Percentiles rank a stretch among this genome's conserved stretches.
Conservation (phyloP, 345 rosid genomes). For the Salix exigua region DNA sequence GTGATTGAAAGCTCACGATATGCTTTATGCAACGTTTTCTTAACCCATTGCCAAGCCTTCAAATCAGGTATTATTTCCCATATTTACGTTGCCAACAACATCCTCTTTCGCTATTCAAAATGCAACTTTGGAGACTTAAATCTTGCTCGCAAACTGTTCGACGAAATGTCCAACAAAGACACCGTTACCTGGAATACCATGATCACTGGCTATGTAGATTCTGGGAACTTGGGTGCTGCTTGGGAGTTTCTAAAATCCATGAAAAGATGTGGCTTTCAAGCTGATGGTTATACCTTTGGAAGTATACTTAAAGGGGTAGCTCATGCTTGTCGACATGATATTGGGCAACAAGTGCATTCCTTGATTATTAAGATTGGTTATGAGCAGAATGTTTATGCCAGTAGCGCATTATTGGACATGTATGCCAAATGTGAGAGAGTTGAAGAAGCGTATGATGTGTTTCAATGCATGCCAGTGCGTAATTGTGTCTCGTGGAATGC, state of each 20-base stretch:
- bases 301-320: slow-evolving; percentile 66
- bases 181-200: slow-evolving; percentile 67
- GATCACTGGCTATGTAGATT: slow-evolving; percentile 57
- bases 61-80: slow-evolving; percentile 42
- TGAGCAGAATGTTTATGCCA: slow-evolving; percentile 46
- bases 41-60: slow-evolving; percentile 44
- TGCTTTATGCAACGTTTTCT: slow-evolving; percentile 33
- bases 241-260: slow-evolving; percentile 41
- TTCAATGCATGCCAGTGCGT: slow-evolving; percentile 41
- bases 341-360: slow-evolving; percentile 58
- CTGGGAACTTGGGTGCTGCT: slow-evolving; percentile 38
- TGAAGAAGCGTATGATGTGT: slow-evolving; percentile 48
- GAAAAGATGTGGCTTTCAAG: slow-evolving; percentile 32
- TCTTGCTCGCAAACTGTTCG: slow-evolving; percentile 51
- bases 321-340: slow-evolving; percentile 30
- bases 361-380: slow-evolving; percentile 46
- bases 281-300: slow-evolving; percentile 56
- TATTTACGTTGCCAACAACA: slow-evolving; percentile 48
- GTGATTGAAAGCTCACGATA: slow-evolving; percentile 17
- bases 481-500: slow-evolving; percentile 75
- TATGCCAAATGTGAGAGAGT: slow-evolving; percentile 60
- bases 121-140: slow-evolving; percentile 11
- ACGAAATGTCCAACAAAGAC: slow-evolving; percentile 55
- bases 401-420: slow-evolving; percentile 70
- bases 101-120: slow-evolving; percentile 33